These are phyloP conservation scores for Aspergillus heteromorphus DNA, from an alignment of 495 filamentous ascomycete species.

Conservation along the genomic window DNA sequence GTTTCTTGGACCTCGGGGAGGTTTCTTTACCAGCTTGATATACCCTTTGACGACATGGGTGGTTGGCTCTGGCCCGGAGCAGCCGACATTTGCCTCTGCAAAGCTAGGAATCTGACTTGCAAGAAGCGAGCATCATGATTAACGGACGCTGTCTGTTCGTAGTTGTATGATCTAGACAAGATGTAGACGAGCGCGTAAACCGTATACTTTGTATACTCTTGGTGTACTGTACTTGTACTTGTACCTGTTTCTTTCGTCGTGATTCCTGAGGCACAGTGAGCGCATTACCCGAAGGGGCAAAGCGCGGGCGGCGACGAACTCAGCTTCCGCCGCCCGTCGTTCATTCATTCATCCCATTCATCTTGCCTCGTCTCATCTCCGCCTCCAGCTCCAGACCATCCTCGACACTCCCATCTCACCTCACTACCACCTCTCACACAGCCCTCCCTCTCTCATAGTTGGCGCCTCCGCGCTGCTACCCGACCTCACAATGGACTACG, in stretches of 20 bases:
- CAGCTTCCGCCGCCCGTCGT: neutral
- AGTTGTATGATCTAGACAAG: neutral
- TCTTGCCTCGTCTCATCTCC: too few species aligned
- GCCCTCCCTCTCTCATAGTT: neutral
- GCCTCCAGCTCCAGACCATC: neutral
- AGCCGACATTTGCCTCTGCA: neutral
- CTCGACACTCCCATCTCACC: neutral
- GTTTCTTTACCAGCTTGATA: neutral
- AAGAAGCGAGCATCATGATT: neutral
- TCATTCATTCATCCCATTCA: neutral
- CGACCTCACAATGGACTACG: slow-evolving; percentile 56
- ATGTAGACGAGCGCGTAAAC: neutral
- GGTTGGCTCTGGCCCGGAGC: neutral
- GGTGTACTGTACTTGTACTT: neutral
- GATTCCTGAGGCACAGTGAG: neutral
- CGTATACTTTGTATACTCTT: neutral
- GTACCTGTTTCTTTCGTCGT: neutral
- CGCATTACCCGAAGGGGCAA: slow-evolving; percentile 30
- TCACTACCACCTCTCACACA: neutral
- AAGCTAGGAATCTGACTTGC: neutral
- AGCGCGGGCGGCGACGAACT: slow-evolving; percentile 16
- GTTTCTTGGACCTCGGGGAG: slow-evolving; percentile 1
- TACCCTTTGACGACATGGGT: neutral
- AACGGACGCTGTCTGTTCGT: neutral
- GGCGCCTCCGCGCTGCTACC: slow-evolving; percentile 3